phyloP scores from a whole-genome alignment of 176 grass and related monocot species.

The Musa itinerans region DNA sequence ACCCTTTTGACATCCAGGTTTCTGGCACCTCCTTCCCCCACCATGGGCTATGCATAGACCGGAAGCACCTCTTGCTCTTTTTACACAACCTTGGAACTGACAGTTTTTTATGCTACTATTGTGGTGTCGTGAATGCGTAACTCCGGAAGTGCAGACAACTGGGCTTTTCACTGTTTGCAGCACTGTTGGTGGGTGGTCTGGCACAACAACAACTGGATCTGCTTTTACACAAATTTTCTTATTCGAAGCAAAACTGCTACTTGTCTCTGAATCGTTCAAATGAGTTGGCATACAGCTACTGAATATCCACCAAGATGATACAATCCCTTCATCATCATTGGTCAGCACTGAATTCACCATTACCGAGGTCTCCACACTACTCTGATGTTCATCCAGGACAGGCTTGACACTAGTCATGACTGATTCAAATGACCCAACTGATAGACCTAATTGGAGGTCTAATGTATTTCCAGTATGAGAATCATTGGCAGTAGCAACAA shows the following conservation, averaged over 20 bases:
- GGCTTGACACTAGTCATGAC: slow-evolving; percentile 32
- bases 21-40: slow-evolving; percentile 71
- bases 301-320: slow-evolving; percentile 41
- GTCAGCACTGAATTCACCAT: slow-evolving; percentile 1
- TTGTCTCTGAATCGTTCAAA: slow-evolving; percentile 35
- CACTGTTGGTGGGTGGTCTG: slow-evolving; percentile 36
- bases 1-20: slow-evolving; percentile 73
- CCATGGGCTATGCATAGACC: slow-evolving; percentile 91
- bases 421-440: slow-evolving; percentile 55
- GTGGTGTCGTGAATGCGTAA: slow-evolving; percentile 26
- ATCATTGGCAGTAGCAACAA: neutral
- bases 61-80: slow-evolving; percentile 88
- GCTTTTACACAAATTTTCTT: slow-evolving; percentile 15
- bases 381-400: slow-evolving; percentile 19
- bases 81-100: slow-evolving; percentile 69
- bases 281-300: slow-evolving; percentile 21
- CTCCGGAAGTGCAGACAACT: slow-evolving; percentile 43
- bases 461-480: slow-evolving; percentile 27
- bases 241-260: slow-evolving; percentile 29
- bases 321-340: slow-evolving; percentile 25
- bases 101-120: slow-evolving; percentile 43
- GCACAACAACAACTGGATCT: slow-evolving; percentile 26
- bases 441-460: slow-evolving; percentile 79
- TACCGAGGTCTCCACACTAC: slow-evolving; percentile 21
- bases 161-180: slow-evolving; percentile 39